Base-by-base conservation (phyloP, 225 moss, liverwort and hornwort species). In the Sphagnum contortum region DNA sequence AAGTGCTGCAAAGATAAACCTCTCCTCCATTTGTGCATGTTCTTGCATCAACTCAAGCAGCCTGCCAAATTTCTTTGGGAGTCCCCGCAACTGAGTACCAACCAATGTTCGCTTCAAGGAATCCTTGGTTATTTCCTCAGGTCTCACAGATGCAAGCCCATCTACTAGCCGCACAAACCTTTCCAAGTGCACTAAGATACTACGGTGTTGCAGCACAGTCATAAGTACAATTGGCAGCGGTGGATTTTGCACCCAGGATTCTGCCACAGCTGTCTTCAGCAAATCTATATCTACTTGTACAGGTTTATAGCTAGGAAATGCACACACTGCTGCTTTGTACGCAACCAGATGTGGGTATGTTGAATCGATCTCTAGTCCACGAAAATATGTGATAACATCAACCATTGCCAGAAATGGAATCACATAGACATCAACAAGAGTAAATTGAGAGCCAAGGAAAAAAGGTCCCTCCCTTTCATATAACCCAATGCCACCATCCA, bases 21-120 rank as follows among this genome's bases (percentile, higher is more conserved):
- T 74, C 67, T 96, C 95, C 72, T 96, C 95, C 95, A 96, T 96
- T 74, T 87, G 95, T 4, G 95, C 95, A 65, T 96, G 95, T 68
- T 96, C 95, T 75, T 81, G 92, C 85, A 96, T 72, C 11, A 96
- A 13, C 47, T 96, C 89, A 52, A 96, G 75, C 51, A 96, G 71
- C 12, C 75, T 79, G 12, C 81, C 88, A 51, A 90, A 96, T 12
- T 79, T 63, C 70, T 92, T 88, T 4, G 82, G 88, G 3, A 96
- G 75, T 62, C 82, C 89, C 64, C 74, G 90, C 66, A 96, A 66
- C 4, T 80, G 72, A 29, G 71, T 85, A 46, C 66, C 71, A 3
- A 79, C 54, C 2, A 75, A 55, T 0, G 72, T 73, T 53, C 76
- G 65, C 68, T 65, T 65, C 3, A 56, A 14, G 2, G 75, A 0